A percentile compares a stretch with the other conserved stretches of the same genome.
phyloP scores from a whole-genome alignment of 2,329 filamentous ascomycete species.

The Stagonosporopsis cucurbitacearum region DNA sequence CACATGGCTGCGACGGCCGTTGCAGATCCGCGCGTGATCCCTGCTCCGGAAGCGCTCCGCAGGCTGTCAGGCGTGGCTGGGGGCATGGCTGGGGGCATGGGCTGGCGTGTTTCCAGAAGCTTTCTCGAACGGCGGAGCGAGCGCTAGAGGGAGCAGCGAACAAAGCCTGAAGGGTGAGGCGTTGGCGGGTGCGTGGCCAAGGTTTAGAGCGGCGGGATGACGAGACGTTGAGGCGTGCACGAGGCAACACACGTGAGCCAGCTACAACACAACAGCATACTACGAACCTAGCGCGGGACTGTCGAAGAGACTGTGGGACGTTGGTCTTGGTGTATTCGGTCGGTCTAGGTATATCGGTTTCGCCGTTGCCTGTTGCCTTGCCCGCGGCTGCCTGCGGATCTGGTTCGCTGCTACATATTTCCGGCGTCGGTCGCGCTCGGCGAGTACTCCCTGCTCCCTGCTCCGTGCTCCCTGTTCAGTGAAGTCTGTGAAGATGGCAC shows the following conservation, averaged over 20 bases:
- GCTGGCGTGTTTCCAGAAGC: slow-evolving; percentile 14
- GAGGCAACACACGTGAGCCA: not conserved
- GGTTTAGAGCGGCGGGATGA: slow-evolving; percentile 4
- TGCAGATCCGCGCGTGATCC: slow-evolving; percentile 12
- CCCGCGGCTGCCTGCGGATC: not conserved
- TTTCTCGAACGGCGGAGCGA: slow-evolving; percentile 12
- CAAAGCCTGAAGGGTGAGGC: slow-evolving; percentile 4
- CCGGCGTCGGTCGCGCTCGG: slow-evolving; percentile 3
- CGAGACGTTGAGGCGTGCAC: not conserved
- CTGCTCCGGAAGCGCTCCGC: slow-evolving; percentile 12
- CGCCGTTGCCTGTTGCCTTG: not conserved
- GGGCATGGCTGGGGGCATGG: not conserved
- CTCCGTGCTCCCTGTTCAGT: not conserved
- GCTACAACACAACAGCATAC: no score
- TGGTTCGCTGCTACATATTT: not conserved
- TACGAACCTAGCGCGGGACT: no score
- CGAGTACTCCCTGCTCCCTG: not conserved
- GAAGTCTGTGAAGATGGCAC: no score
- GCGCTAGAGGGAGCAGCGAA: slow-evolving; percentile 7
- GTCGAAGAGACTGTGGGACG: no score
- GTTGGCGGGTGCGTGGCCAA: not conserved
- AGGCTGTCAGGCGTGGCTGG: slow-evolving; percentile 7
- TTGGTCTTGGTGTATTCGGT: no score
- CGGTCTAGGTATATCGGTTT: no score
- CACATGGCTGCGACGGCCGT: slow-evolving; percentile 1